A percentile compares a stretch with the other conserved stretches of the same genome.
phyloP scores from a whole-genome alignment of 768 basidiomycete genomes.

The Amanita pallidorosea region DNA sequence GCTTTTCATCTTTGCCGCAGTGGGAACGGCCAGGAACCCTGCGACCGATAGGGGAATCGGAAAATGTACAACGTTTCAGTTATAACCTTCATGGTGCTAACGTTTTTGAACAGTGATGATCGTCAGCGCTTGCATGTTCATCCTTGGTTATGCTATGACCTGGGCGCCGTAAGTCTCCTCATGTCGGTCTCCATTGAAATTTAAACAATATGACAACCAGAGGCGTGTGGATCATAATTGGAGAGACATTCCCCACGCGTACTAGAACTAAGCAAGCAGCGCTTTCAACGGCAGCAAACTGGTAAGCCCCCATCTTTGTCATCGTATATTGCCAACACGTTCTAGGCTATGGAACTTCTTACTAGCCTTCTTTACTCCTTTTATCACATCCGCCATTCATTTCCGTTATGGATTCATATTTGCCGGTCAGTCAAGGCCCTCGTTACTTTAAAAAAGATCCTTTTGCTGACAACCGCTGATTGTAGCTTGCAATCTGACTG shows the following conservation, averaged over 20 bases:
- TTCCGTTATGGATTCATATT: constrained; percentile 67
- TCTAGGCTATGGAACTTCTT: constrained; percentile 54
- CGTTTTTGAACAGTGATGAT: constrained; percentile 36
- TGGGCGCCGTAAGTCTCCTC: constrained; percentile 39
- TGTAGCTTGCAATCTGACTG: constrained; percentile 45
- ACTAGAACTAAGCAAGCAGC: constrained; percentile 65
- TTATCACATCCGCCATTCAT: constrained; percentile 44
- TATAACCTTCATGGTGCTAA: neutral
- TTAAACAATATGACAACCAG: constrained; percentile 6
- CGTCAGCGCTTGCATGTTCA: constrained; percentile 60
- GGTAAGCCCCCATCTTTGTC: constrained; percentile 16
- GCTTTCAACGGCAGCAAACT: constrained; percentile 53
- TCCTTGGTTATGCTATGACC: constrained; percentile 60
- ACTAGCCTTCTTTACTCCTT: constrained; percentile 72
- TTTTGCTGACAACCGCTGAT: neutral
- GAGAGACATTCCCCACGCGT: constrained; percentile 66
- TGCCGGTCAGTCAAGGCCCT: constrained; percentile 29
- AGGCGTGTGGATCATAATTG: constrained; percentile 71
- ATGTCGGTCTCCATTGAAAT: neutral
- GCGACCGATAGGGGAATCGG: constrained; percentile 36
- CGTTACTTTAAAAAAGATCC: neutral
- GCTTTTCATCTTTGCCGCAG: constrained; percentile 66
- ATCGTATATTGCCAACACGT: neutral
- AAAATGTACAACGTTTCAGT: constrained; percentile 25
- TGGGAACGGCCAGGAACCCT: constrained; percentile 55